Base-by-base conservation (phyloP, 306 rosid species). In the Prunus mira region DNA sequence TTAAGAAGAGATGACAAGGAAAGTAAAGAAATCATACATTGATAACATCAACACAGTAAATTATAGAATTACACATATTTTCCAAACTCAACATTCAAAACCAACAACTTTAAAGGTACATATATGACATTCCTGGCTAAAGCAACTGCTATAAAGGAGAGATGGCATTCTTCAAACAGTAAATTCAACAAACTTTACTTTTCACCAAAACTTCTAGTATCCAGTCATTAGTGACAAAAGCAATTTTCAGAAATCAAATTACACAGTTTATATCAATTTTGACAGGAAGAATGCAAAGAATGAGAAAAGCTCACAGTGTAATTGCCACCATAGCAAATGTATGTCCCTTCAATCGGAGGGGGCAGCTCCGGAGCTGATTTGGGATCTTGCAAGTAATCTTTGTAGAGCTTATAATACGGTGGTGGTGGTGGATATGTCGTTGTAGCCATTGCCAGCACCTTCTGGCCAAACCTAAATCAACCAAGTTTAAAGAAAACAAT, bases 361-460 rank as follows among this genome's bases (percentile, higher is more conserved):
- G 93, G 98, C 50, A 94, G 98, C 73, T 86, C 89, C 0, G 91
- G 97, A 63, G 96, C 96, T 22, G 94, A 94, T 75, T 90, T 84
- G 18, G 96, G 98, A 62, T 91, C 87, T 69, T 89, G 89, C 50
- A 70, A 75, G 86, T 87, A 93, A 84, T 93, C 93, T 82, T 90
- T 91, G 90, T 91, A 91, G 77, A 93, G 96, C 78, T 85, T 89
- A 78, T 93, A 93, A 80, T 55, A 93, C 0, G 96, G 98, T 3
- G 98, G 96, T 3, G 97, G 98, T 34, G 98, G 97, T 0, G 97
- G 98, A 77, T 88, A 93, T 10, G 96, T 84, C 67, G 98, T 93
- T 13, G 94, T 88, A 18, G 98, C 97, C 97, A 93, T 93, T 15
- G 65, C 73, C 49, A 71, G 67, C 32, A 25, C 69, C 67, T 79